Evolutionary conservation across 2,329 filamentous ascomycete genomes (phyloP).

Genomic region (Hypoxylon sp.): DNA sequence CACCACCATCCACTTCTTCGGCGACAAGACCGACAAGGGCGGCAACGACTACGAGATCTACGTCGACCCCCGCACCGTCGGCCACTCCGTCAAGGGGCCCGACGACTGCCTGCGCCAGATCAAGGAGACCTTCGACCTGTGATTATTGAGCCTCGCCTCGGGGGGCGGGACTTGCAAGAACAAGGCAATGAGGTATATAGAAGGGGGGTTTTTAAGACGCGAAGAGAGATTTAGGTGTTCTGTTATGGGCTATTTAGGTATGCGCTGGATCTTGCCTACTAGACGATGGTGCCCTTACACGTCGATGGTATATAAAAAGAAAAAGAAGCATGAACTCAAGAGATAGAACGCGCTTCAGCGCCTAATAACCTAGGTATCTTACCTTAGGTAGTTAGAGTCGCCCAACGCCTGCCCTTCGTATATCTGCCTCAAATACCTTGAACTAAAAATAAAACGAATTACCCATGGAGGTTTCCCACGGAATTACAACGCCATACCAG

Average conservation of each 20-base stretch:
- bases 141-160: too few species aligned
- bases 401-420: conserved; percentile 3
- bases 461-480: neutral
- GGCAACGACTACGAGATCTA: conserved; percentile 98
- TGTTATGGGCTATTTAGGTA: neutral
- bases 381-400: conserved; percentile 23
- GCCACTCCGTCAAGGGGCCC: conserved; percentile 84
- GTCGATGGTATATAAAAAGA: neutral
- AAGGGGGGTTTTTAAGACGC: neutral
- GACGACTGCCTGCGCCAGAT: conserved; percentile 85
- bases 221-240: neutral
- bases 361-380: too few species aligned
- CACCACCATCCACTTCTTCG: conserved; percentile 95
- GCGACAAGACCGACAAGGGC: conserved; percentile 91
- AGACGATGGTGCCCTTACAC: conserved; percentile 4
- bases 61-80: conserved; percentile 81
- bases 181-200: neutral
- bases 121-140: conserved; percentile 83
- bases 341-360: conserved; percentile 18
- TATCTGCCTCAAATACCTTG: neutral
- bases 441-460: conserved; percentile 10
- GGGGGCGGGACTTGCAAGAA: too few species aligned
- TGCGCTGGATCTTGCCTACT: conserved; percentile 12
- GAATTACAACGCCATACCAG: neutral
- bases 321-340: conserved; percentile 3